Percentiles rank a stretch among this genome's conserved stretches.
Conservation (phyloP, 2,329 filamentous ascomycete genomes). For the Cercospora sp. region DNA sequence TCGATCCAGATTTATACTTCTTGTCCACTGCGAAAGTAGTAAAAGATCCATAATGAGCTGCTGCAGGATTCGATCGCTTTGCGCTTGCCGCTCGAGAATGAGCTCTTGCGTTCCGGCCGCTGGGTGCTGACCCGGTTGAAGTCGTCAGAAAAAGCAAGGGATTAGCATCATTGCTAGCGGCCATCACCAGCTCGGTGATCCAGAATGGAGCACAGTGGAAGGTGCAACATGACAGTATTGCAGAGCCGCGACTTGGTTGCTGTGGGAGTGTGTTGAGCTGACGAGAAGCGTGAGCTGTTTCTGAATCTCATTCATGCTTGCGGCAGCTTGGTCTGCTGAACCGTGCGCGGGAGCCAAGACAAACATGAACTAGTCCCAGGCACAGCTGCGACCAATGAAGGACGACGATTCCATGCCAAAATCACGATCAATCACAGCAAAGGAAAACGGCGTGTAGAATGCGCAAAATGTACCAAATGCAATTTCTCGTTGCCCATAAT, state of each 20-base stretch:
- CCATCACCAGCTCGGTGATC: conserved; percentile 7
- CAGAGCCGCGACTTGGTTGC: neutral
- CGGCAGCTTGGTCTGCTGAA: neutral
- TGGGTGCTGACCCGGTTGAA: conserved; percentile 12
- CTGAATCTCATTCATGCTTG: neutral
- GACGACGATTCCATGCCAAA: no score
- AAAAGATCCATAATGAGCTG: conserved; percentile 14
- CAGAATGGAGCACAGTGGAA: neutral
- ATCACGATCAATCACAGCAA: neutral
- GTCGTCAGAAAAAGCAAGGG: conserved; percentile 18
- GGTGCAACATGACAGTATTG: neutral
- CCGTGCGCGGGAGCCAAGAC: neutral
- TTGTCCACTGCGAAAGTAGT: conserved; percentile 6
- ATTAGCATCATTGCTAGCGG: neutral
- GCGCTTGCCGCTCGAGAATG: conserved; percentile 13
- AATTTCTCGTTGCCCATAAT: neutral
- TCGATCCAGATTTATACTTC: neutral
- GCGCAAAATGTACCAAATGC: neutral
- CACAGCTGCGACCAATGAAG: neutral
- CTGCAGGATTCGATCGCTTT: conserved; percentile 6
- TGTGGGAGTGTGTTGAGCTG: neutral
- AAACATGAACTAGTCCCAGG: neutral
- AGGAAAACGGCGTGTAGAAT: neutral
- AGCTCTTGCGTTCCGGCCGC: conserved; percentile 16
- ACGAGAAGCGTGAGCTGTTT: neutral